phyloP scores from a whole-genome alignment of 768 basidiomycete genomes.

The Mycena venus region DNA sequence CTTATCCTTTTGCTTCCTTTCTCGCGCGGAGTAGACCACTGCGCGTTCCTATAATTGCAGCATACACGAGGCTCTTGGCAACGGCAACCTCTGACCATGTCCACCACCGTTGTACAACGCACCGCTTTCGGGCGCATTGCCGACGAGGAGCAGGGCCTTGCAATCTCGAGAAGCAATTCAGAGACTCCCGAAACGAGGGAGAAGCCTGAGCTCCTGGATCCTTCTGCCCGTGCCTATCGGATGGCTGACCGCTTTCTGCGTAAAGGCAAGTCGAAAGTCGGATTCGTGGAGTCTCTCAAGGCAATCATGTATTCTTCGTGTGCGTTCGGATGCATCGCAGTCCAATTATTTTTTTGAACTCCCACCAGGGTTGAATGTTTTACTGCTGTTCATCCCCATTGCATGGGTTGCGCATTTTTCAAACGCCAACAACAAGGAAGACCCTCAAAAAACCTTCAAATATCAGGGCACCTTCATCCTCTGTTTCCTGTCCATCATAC shows the following conservation, averaged over 20 bases:
- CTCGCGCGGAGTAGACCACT: background rate
- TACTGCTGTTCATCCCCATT: constrained; percentile 69
- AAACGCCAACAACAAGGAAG: constrained; percentile 17
- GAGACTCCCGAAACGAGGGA: background rate
- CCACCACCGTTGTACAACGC: constrained; percentile 18
- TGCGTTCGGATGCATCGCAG: constrained; percentile 42
- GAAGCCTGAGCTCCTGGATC: background rate
- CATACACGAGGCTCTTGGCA: constrained; percentile 1
- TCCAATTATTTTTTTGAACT: background rate
- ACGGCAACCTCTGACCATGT: constrained; percentile 1
- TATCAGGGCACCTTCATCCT: constrained; percentile 41
- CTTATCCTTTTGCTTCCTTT: background rate
- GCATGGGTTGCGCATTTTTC: constrained; percentile 72
- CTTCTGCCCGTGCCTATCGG: constrained; percentile 20
- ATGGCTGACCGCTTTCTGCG: constrained; percentile 55
- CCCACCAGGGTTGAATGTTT: constrained; percentile 66
- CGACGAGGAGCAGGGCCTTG: constrained; percentile 27
- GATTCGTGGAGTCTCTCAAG: constrained; percentile 57
- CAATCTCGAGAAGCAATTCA: background rate
- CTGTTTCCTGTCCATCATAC: constrained; percentile 74
- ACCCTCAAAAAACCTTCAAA: background rate
- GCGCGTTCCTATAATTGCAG: constrained; percentile 7
- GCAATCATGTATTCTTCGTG: constrained; percentile 68
- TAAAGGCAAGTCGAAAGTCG: constrained; percentile 60
- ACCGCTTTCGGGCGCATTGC: constrained; percentile 13